Evolutionary conservation across 2,329 filamentous ascomycete species (phyloP), one percentile per base, ranked within the genome.

Genomic region (Hymenoscyphus fructigenus): DNA sequence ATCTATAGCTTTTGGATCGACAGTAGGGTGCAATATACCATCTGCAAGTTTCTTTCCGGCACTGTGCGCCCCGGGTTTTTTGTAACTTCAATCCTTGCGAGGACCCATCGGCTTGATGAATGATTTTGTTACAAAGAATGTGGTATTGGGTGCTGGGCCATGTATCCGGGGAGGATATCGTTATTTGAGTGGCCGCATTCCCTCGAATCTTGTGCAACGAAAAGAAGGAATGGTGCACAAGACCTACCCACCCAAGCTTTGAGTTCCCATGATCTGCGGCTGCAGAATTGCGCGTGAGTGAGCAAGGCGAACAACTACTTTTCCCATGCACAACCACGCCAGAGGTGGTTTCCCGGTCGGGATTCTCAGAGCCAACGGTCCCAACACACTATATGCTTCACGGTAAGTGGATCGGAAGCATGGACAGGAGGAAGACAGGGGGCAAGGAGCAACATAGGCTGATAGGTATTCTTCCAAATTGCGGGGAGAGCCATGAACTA

Each of bases 1-100:
- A 53, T 38, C 53, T 64, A 61, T 65, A 66, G 63, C 53, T 53
- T 29, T n/a, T 38, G 36, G 61, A 62, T 66, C 59, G 60, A 50
- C 56, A 47, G 57, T 57, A 68, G 26, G 60, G 53, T 23, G 50
- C 44, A 63, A 53, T 61, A 17, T 26, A 53, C 38, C 61, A 60
- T 57, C 29, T 57, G 20, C 59, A 68, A 57, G 61, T 57, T 60
- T 57, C 61, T 44, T 56, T 61, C 47, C 56, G 55, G 63, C 59
- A 65, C 60, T 64, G 61, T 44, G 63, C 57, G 65, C 63, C 62
- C 65, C 63, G 66, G 65, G 26, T 62, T 61, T 62, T 53, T 53
- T 23, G 20, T 59, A 59, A 64, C 62, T 64, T 57, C 44, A 61
- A 60, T 62, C 61, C 61, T 57, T 62, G 61, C 63, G 32, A 38